Percentiles rank a stretch among this genome's conserved stretches.
Evolutionary conservation across 495 filamentous ascomycete species (phyloP).

Genomic region (Evansstolkia leycettana): DNA sequence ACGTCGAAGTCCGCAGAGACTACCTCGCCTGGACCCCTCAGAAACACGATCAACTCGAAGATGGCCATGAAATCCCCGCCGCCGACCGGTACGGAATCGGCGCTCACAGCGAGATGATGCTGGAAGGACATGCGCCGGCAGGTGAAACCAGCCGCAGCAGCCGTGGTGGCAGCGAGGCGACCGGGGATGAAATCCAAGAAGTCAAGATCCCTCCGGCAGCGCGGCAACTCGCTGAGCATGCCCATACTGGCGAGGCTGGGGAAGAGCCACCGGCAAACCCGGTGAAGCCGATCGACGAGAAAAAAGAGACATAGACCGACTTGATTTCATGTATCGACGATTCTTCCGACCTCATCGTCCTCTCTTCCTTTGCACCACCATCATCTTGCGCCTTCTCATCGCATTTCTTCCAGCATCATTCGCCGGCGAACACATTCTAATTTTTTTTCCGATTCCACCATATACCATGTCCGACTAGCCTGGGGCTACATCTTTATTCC

Average conservation of each 20-base stretch:
- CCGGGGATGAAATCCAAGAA: conserved; percentile 23
- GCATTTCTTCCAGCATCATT: background rate
- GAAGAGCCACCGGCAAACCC: conserved; percentile 6
- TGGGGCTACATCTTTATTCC: too few relatives aligned
- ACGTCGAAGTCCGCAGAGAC: conserved; percentile 94
- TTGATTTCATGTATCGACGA: background rate
- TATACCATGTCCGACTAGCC: too few relatives aligned
- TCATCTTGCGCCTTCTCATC: background rate
- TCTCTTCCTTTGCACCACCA: too few relatives aligned
- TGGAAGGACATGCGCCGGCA: conserved; percentile 45
- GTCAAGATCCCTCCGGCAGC: conserved; percentile 20
- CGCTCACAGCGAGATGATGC: conserved; percentile 62
- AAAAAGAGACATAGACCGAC: conserved; percentile 8
- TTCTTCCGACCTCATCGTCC: background rate
- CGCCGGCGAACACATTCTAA: too few relatives aligned
- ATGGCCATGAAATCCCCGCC: conserved; percentile 51
- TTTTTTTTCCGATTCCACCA: too few relatives aligned
- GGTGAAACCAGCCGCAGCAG: conserved; percentile 32
- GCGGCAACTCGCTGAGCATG: conserved; percentile 21
- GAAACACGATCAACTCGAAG: conserved; percentile 49
- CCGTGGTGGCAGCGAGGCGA: conserved; percentile 21
- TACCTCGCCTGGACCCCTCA: conserved; percentile 96
- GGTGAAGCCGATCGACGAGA: conserved; percentile 14
- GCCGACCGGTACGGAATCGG: conserved; percentile 71
- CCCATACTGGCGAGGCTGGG: conserved; percentile 13